Percentiles rank a stretch among this genome's conserved stretches.
These are phyloP conservation scores for Fennellomyces sp. DNA, from an alignment of 371 early-diverging fungal species.

Conservation along the genomic window DNA sequence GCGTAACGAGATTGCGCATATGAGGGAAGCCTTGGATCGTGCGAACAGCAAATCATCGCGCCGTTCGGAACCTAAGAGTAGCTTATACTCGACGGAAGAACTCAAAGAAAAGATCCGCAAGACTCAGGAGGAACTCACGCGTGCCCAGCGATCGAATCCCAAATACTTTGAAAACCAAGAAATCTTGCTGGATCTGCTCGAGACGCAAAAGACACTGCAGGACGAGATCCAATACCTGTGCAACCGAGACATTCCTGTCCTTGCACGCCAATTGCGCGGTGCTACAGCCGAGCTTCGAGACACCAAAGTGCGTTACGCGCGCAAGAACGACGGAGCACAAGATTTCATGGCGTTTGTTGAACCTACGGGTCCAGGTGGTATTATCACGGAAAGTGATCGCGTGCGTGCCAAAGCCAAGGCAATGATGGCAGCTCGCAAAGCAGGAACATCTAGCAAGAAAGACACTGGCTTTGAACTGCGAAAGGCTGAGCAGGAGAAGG, in stretches of 20 bases:
- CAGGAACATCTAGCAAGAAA: conserved; percentile 27
- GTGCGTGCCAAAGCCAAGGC: conserved; percentile 70
- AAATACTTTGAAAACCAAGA: conserved; percentile 38
- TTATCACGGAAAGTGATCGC: conserved; percentile 60
- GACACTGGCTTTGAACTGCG: conserved; percentile 35
- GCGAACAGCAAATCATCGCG: background rate
- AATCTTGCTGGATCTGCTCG: conserved; percentile 32
- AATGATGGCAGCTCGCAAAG: conserved; percentile 65
- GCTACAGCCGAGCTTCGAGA: conserved; percentile 59
- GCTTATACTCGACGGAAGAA: conserved; percentile 41
- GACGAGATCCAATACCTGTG: conserved; percentile 50
- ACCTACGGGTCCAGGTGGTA: conserved; percentile 66
- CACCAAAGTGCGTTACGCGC: conserved; percentile 47
- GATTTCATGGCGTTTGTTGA: conserved; percentile 46
- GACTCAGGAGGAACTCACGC: conserved; percentile 35
- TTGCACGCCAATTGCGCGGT: conserved; percentile 55
- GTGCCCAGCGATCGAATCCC: conserved; percentile 21
- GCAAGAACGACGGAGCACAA: conserved; percentile 42
- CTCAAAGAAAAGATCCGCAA: conserved; percentile 49
- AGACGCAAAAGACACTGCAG: conserved; percentile 42
- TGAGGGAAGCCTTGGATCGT: conserved; percentile 33
- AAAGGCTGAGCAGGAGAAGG: conserved; percentile 51
- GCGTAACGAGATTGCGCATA: conserved; percentile 55
- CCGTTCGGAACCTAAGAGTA: background rate
- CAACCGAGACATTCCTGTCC: conserved; percentile 54